Evolutionary conservation across 164 flowering plant genomes (phyloP), one percentile per base, ranked within the genome.

Genomic region (Umbellularia californica): DNA sequence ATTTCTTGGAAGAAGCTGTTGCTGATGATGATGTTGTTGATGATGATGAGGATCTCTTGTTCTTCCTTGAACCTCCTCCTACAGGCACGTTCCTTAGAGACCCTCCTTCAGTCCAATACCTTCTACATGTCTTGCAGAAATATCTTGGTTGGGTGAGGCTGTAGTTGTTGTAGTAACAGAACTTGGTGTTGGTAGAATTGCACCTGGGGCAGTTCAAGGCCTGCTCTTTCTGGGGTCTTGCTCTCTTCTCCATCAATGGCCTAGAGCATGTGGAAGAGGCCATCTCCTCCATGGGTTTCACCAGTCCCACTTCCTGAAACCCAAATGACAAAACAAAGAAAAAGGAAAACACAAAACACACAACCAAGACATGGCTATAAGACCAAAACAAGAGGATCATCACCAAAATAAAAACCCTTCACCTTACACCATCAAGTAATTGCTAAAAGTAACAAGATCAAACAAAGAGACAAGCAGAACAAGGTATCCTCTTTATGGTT

Each of bases 31-130:
- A 27, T 17, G 69, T 12, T 17, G 69, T 27, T 7, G 69, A 13
- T 33, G 69, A 28, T 17, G 69, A 67, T 19, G 82, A 80, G 6
- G 88, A 80, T 76, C 90, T 84, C 77, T 89, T 91, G 89, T 90
- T 90, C 88, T 92, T 95, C 78, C 97, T 88, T 65, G 97, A 91
- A n/a, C 97, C 97, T 5, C 98, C 98, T 24, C 98, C 98, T 12
- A 94, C 97, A 19, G 98, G 98, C 52, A 94, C 91, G 77, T 91
- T 94, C 50, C 98, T 85, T 6, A 94, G 85, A 35, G 98, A 90
- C 14, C 98, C 98, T 72, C 98, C 98, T 81, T 90, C 93, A 65
- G 98, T 94, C 98, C 98, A 94, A 55, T 94, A 94, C 84, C 98
- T 87, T 79, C 95, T 83, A 77, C 98, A 94, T 62, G 92, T 85